Base-by-base conservation (phyloP, 192 early-diverging fungal genomes). In the Backusella morwellensis region DNA sequence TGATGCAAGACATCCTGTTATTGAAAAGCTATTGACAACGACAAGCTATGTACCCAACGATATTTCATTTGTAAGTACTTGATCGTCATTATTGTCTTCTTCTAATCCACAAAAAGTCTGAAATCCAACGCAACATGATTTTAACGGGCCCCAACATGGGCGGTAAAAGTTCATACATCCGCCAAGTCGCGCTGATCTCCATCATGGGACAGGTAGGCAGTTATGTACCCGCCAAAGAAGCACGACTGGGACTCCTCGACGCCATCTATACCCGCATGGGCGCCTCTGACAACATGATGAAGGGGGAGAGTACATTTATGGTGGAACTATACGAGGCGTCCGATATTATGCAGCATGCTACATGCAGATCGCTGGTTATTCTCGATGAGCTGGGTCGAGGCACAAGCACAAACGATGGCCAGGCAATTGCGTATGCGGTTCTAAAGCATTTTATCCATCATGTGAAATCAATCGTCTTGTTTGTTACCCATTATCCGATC, bases 311-410 rank as follows among this genome's bases (percentile, higher is more conserved):
- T 29, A 95, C 94, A 1, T 94, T 95, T 74, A 91, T 93, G 90
- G 90, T 95, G 1, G 94, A 94, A 75, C 84, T 95, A 73, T 81
- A 85, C 50, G 94, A 95, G 76, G 92, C 92, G 0, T 88, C 90
- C 0, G 78, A 87, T 44, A 94, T 95, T n/a, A 81, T 95, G 44
- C 84, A 87, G 54, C 87, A 86, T 68, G 92, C 93, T 0, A 89
- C 90, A 4, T 21, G 72, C 12, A 72, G 85, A 15, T 92, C 89
- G 6, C 78, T 94, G 6, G 90, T 95, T 15, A 92, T 96, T 47
- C 85, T 95, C 75, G 95, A 96, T 77, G 94, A 96, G 68, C 83
- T 96, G 6, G 95, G 95, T 0, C 81, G 95, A 40, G 95, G 94
- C 0, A 96, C 94, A 0, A 91, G 90, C 21, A 93, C 92, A 8